Conservation (phyloP, 176 grass and related monocot genomes). For the Poa pratensis region DNA sequence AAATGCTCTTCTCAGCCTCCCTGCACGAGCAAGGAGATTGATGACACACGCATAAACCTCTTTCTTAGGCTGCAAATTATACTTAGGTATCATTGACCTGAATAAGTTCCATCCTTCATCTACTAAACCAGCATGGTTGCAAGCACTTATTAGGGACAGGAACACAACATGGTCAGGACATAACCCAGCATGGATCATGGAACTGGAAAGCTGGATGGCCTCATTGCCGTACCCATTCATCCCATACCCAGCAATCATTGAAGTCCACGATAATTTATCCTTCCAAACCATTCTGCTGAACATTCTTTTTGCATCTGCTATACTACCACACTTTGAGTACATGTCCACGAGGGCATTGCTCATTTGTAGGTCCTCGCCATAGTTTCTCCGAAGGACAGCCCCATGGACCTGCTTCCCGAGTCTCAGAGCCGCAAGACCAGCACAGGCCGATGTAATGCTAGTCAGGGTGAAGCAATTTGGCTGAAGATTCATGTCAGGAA, state of each 20-base stretch:
- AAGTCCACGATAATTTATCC: constrained; percentile 62
- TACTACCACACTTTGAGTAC: constrained; percentile 66
- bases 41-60: constrained; percentile 58
- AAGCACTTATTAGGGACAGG: constrained; percentile 55
- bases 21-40: constrained; percentile 60
- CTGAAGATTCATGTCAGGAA: constrained; percentile 44
- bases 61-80: constrained; percentile 55
- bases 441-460: constrained; percentile 58
- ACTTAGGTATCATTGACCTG: constrained; percentile 51
- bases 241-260: constrained; percentile 66
- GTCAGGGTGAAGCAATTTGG: constrained; percentile 59
- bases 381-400: constrained; percentile 46
- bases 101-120: constrained; percentile 67
- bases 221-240: constrained; percentile 51
- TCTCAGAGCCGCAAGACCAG: constrained; percentile 52
- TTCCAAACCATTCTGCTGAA: constrained; percentile 49
- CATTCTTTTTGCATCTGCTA: constrained; percentile 47
- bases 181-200: constrained; percentile 47
- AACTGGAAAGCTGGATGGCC: constrained; percentile 52
- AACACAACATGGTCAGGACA: constrained; percentile 58
- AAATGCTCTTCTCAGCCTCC: constrained; percentile 50
- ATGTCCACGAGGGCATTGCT: constrained; percentile 62
- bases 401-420: constrained; percentile 62
- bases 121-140: constrained; percentile 65
- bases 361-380: constrained; percentile 45